phyloP scores from a whole-genome alignment of 805 yeast genomes.

The Candida hispaniensis region DNA sequence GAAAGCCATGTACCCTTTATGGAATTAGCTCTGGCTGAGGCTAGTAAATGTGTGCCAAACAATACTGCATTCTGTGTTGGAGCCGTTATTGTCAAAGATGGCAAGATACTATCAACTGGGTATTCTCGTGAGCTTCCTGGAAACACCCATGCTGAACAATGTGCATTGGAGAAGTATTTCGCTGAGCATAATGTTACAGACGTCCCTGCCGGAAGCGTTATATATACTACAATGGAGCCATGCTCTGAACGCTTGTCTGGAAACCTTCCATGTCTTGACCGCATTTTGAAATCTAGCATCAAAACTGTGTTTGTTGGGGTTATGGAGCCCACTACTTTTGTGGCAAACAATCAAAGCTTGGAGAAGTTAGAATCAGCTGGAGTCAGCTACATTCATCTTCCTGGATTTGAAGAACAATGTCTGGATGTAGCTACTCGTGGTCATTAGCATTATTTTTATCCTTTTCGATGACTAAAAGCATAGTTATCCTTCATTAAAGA shows the following conservation, averaged over 20 bases:
- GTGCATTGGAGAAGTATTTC: slow-evolving; percentile 72
- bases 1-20: slow-evolving; percentile 48
- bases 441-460: no score
- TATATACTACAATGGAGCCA: slow-evolving; percentile 97
- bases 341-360: slow-evolving; percentile 61
- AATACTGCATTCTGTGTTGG: slow-evolving; percentile 92
- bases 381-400: slow-evolving; percentile 64
- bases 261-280: slow-evolving; percentile 74
- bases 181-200: slow-evolving; percentile 26
- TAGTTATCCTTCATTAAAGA: background rate
- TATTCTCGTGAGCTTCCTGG: slow-evolving; percentile 87
- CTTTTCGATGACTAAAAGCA: no score
- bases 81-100: slow-evolving; percentile 62
- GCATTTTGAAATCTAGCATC: slow-evolving; percentile 53
- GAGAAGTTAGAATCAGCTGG: slow-evolving; percentile 43
- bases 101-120: slow-evolving; percentile 62
- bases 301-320: slow-evolving; percentile 84
- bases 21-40: slow-evolving; percentile 68
- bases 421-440: slow-evolving; percentile 64
- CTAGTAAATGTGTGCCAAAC: slow-evolving; percentile 69
- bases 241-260: slow-evolving; percentile 86
- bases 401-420: slow-evolving; percentile 70
- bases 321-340: slow-evolving; percentile 79
- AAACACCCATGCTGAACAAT: slow-evolving; percentile 95
- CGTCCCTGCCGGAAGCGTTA: slow-evolving; percentile 65